Conservation (phyloP, 495 filamentous ascomycete species). For the Elaphomyces granulatus region DNA sequence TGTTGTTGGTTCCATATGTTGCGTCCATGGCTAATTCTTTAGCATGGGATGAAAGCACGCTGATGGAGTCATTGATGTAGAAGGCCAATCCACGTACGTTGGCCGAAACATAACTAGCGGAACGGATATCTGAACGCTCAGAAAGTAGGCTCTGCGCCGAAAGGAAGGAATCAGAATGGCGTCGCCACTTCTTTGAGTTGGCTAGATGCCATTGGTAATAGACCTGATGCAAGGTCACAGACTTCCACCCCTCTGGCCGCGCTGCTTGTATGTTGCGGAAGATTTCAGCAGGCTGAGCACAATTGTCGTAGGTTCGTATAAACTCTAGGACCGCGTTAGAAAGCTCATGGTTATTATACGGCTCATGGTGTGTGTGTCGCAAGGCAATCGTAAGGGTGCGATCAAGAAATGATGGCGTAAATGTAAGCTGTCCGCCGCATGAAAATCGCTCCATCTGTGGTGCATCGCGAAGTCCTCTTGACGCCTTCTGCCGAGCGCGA, state of each 20-base stretch:
- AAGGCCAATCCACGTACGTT: constrained; percentile 2
- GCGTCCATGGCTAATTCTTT: constrained; percentile 2
- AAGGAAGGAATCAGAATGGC: constrained; percentile 1
- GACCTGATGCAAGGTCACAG: background rate
- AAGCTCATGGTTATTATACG: constrained; percentile 3
- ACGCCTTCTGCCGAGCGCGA: background rate
- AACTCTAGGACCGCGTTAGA: constrained; percentile 3
- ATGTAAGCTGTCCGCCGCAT: constrained; percentile 1
- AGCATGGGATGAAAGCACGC: background rate
- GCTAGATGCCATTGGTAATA: constrained; percentile 5
- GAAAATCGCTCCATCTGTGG: background rate
- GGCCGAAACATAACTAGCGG: too few relatives aligned
- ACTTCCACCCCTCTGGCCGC: background rate
- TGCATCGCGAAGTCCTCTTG: background rate
- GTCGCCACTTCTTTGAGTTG: constrained; percentile 2
- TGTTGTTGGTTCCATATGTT: constrained; percentile 2
- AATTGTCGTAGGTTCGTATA: background rate
- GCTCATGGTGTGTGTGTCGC: constrained; percentile 2
- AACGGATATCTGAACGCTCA: background rate
- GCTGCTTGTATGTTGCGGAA: constrained; percentile 1
- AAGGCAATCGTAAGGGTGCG: constrained; percentile 2
- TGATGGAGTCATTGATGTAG: constrained; percentile 1
- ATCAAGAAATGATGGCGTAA: constrained; percentile 2
- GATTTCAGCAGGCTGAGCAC: constrained; percentile 1
- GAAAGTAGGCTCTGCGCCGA: background rate